Percentiles rank a stretch among this genome's conserved stretches.
Conservation (phyloP, 2,329 filamentous ascomycete genomes). For the Gyromitra esculenta region DNA sequence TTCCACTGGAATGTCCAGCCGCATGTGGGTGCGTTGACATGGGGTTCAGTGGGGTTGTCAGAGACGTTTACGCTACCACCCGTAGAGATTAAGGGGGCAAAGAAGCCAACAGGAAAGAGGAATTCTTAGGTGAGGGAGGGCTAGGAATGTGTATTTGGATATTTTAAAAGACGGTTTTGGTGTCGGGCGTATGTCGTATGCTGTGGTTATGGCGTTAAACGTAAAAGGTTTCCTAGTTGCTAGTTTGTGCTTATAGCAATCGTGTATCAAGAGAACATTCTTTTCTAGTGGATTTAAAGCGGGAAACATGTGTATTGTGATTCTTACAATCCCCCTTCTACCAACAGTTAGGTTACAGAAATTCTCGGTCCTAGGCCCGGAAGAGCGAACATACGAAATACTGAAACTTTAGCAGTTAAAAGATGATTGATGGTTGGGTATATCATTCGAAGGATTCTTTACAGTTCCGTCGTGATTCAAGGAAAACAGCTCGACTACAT, state of each 20-base stretch:
- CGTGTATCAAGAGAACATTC: neutral
- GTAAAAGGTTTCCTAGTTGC: neutral
- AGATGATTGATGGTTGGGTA: too few species aligned
- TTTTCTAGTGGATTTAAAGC: neutral
- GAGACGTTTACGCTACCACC: slow-evolving; percentile 36
- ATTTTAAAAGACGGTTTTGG: neutral
- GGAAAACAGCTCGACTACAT: neutral
- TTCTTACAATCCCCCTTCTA: neutral
- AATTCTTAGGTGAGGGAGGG: slow-evolving; percentile 5
- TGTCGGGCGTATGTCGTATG: neutral
- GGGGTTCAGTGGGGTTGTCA: slow-evolving; percentile 69
- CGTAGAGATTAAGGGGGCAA: slow-evolving; percentile 23
- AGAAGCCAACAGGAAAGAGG: slow-evolving; percentile 7
- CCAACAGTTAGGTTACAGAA: too few species aligned
- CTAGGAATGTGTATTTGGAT: neutral
- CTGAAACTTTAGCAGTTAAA: too few species aligned
- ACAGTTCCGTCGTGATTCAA: neutral
- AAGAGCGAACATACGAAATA: too few species aligned
- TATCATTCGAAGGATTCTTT: neutral
- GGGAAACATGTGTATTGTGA: neutral
- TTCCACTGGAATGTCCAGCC: slow-evolving; percentile 97
- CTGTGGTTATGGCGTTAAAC: neutral
- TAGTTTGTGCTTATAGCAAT: slow-evolving; percentile 3
- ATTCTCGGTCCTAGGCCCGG: too few species aligned
- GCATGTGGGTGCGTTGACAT: slow-evolving; percentile 89